These are phyloP conservation scores for Rhododendron simsii DNA, from an alignment of 148 eudicot species.

Conservation along the genomic window DNA sequence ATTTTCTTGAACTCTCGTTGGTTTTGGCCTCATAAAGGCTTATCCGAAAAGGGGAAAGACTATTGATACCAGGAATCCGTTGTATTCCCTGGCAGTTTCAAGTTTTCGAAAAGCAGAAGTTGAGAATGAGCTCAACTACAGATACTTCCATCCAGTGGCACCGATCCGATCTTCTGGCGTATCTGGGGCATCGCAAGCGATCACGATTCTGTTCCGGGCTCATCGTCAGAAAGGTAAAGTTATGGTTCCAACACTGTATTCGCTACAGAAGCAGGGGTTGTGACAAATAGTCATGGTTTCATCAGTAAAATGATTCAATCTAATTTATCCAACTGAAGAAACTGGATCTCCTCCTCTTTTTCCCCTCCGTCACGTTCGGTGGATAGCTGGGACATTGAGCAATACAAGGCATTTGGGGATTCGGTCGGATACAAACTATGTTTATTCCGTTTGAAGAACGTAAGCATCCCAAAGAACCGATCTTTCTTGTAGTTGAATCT, in stretches of 20 bases:
- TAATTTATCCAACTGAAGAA: not conserved
- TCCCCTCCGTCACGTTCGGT: not conserved
- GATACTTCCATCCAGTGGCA: not conserved
- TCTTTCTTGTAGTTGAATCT: not conserved
- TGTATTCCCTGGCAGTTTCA: not conserved
- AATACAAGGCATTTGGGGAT: not conserved
- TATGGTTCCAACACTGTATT: not conserved
- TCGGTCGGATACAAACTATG: not conserved
- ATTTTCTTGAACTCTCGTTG: not conserved
- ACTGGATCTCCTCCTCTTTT: not conserved
- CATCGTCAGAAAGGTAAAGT: not conserved
- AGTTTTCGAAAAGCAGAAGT: not conserved
- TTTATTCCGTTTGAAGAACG: not conserved
- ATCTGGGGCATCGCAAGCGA: not conserved
- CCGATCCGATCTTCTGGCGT: not conserved
- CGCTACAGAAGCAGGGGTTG: not conserved
- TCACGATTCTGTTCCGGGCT: not conserved
- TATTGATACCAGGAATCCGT: not conserved
- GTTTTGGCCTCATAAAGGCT: not conserved
- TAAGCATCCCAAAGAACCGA: not conserved
- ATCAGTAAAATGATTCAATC: not conserved
- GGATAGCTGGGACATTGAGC: not conserved
- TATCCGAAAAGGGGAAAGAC: not conserved
- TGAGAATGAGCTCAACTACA: not conserved
- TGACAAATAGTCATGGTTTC: not conserved